These are phyloP conservation scores for Agapanthus africanus DNA, from an alignment of 106 monocot species.

Conservation along the genomic window DNA sequence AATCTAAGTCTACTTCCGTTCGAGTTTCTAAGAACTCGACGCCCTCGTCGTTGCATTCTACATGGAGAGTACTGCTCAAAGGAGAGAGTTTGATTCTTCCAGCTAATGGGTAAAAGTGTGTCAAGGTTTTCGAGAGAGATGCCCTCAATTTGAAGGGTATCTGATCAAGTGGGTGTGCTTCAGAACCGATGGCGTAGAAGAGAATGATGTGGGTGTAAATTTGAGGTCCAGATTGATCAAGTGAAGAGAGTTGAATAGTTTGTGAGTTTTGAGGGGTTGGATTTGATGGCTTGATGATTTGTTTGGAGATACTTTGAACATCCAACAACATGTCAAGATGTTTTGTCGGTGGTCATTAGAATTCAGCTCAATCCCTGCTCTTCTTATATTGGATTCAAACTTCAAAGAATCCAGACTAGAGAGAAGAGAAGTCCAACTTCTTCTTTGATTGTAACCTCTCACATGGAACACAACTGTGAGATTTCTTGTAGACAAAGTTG, in stretches of 20 bases:
- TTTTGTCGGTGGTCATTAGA: not conserved
- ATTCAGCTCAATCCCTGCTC: too few species aligned
- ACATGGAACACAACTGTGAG: not conserved
- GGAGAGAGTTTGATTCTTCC: constrained; percentile 16
- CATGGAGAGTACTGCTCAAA: constrained; percentile 10
- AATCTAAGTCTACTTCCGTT: not conserved
- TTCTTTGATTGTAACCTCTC: not conserved
- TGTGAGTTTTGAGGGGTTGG: constrained; percentile 8
- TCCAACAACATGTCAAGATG: constrained; percentile 7
- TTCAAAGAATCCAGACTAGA: not conserved
- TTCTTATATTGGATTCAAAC: not conserved
- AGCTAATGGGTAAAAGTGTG: constrained; percentile 31
- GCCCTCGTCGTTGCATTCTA: constrained; percentile 29
- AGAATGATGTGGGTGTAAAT: constrained; percentile 28
- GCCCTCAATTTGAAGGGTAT: constrained; percentile 6
- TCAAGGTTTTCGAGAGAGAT: constrained; percentile 24
- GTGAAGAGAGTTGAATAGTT: constrained; percentile 12
- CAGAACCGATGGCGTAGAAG: constrained; percentile 12
- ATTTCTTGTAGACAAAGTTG: not conserved
- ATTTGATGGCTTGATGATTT: constrained; percentile 24
- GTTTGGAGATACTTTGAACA: constrained; percentile 11
- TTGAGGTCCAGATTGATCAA: constrained; percentile 20
- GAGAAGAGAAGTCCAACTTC: constrained; percentile 2
- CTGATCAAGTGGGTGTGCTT: not conserved
- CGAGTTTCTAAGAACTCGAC: constrained; percentile 16